Evolutionary conservation across 306 rosid genomes (phyloP), one percentile per base, ranked within the genome.

Genomic region (Inga leiocalycina): DNA sequence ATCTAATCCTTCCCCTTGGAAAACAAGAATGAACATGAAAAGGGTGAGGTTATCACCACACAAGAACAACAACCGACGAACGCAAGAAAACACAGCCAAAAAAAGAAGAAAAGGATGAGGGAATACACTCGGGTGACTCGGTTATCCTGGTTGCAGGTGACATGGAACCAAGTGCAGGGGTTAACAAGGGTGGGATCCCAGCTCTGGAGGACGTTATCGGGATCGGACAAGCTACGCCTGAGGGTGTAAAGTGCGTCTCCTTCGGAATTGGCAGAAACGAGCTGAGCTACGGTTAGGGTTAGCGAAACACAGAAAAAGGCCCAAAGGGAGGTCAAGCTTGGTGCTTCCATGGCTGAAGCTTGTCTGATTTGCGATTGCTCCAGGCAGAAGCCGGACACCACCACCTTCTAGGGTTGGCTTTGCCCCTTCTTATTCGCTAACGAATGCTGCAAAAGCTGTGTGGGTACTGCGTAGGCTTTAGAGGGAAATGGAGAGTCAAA

Each of bases 101-200:
- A 43, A 76, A 77, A 11, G 49, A 12, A 43, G 48, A 48, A 70
- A 81, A 27, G 71, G 30, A 44, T 11, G 32, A 16, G 37, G 76
- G 8, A 10, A 81, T 91, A 95, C 99, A 95, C 84, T 87, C 99
- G 94, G 73, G 99, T 95, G 84, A 95, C 99, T 56, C 93, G 93
- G 67, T 91, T 90, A 56, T 90, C 94, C 84, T 92, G 98, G 87
- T 95, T 93, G 82, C 99, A 95, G 84, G 99, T 93, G 86, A 95
- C 89, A 72, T 95, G 99, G 87, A 93, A 95, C 99, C 99, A 95
- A 44, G 99, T 95, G 78, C 99, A 95, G 35, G 99, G 99, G 61
- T 93, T 92, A 5, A 95, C 99, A 22, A 95, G 97, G 13, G 96
- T 95, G 37, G 99, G 94, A 90, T 95, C 99, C 99, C 99, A 95